Conservation (phyloP, 768 basidiomycete genomes). For the Nidularia pulvinata region DNA sequence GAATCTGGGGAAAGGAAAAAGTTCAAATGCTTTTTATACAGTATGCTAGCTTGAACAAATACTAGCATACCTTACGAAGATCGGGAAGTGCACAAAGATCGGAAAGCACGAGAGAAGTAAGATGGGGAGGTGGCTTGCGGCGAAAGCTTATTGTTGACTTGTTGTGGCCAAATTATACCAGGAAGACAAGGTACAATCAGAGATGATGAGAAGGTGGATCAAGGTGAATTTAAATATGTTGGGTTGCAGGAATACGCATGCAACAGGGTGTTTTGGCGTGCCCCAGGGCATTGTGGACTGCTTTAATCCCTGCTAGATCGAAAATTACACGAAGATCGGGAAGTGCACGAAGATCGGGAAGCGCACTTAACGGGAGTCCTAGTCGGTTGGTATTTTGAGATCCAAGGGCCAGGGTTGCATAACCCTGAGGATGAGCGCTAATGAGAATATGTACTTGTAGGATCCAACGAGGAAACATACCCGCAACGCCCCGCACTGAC, state of each 20-base stretch:
- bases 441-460: no score
- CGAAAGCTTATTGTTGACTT: conserved; percentile 23
- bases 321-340: conserved; percentile 56
- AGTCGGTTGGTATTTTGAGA: no score
- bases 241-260: not conserved
- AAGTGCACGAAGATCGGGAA: conserved; percentile 80
- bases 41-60: no score
- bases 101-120: conserved; percentile 41
- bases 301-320: not conserved
- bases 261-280: not conserved
- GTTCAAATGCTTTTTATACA: conserved; percentile 21
- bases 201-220: no score
- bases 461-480: no score
- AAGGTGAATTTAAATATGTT: no score
- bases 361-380: not conserved
- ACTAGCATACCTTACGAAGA: conserved; percentile 32
- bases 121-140: conserved; percentile 19
- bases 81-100: conserved; percentile 83
- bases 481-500: no score
- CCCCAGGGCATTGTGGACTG: not conserved
- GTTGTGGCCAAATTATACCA: conserved; percentile 34
- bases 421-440: no score
- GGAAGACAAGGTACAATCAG: conserved; percentile 14
- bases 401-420: no score
- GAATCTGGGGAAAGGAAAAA: conserved; percentile 51